Evolutionary conservation across 1,284 basidiomycete species (phyloP), one percentile per base, ranked within the genome.

Genomic region (Vanrija pseudolonga): DNA sequence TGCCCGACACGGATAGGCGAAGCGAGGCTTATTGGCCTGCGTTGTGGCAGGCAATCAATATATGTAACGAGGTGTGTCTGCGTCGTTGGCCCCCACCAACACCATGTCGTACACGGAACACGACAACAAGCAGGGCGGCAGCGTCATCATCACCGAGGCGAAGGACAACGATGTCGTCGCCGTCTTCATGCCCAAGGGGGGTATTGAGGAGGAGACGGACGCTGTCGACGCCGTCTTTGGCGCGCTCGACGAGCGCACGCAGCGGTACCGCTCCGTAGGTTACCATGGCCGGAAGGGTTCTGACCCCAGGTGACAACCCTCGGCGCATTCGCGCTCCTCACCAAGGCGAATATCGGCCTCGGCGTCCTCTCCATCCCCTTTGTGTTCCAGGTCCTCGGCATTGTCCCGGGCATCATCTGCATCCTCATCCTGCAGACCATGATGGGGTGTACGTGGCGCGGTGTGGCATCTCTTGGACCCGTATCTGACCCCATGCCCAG

Each of bases 281-380:
- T 9, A 36, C 6, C 18, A 8, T 18, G 4, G 5, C 39, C 19
- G 7, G 2, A 11, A 3, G 32, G 32, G 32, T 4, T 4, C 32
- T 32, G 32, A 32, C 39, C 17, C 39, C 39, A 40, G 39, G 39
- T 40, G n/a, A 20, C n/a, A 2, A n/a, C 48, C 3, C 28, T 28
- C 5, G 48, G 51, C 39, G 45, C 57, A 4, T 59, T 59, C 22
- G 63, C 62, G n/a, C 60, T 70, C 36, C 55, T 59, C 51, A 59
- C 67, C 36, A 57, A 65, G 55, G 60, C 63, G 14, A 66, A 68
- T 53, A 64, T 73, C 42, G 70, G 66, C n/a, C 56, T 71, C 18
- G 69, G 68, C 44, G 66, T 71, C 0, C 54, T 69, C 14, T 60
- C 63, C 5, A 67, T 71, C 41, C 70, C 70, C 4, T 43, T 61